Evolutionary conservation across 208 protist genomes (phyloP).

Genomic region (Leptomonas pyrrhocoris): DNA sequence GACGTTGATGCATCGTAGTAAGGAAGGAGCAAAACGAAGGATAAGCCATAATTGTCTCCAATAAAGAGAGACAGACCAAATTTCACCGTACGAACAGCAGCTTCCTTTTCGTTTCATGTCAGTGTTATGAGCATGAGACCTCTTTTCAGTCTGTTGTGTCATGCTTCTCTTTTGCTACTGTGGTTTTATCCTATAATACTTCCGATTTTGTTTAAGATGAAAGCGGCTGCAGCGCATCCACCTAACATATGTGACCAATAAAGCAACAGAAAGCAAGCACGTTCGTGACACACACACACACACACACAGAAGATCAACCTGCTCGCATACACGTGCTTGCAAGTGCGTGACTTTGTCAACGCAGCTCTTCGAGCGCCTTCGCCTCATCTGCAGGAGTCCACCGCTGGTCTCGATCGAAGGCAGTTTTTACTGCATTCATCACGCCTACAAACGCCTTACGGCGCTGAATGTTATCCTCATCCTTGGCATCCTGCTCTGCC

Average conservation of each 20-base stretch:
- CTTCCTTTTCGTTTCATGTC: no score
- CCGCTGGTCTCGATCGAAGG: constrained; percentile 78
- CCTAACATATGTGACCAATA: constrained; percentile 16
- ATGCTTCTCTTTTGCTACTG: no score
- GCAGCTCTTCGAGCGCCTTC: constrained; percentile 30
- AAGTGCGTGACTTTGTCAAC: background rate
- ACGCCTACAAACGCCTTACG: constrained; percentile 75
- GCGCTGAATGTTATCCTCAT: constrained; percentile 81
- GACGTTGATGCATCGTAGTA: no score
- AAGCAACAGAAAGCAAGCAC: background rate
- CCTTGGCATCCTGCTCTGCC: constrained; percentile 76
- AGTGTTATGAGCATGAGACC: no score
- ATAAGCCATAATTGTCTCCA: no score
- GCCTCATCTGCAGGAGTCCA: constrained; percentile 70
- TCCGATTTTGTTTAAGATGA: background rate
- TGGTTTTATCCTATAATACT: no score
- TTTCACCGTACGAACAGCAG: no score
- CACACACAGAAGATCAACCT: background rate
- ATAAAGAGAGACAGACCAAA: no score
- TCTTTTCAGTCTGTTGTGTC: no score
- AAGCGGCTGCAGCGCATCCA: constrained; percentile 3
- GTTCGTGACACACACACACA: background rate
- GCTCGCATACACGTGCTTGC: background rate
- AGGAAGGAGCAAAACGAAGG: no score
- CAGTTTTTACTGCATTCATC: constrained; percentile 78